Percentiles rank a stretch among this genome's conserved stretches.
phyloP scores from a whole-genome alignment of 2,329 filamentous ascomycete species.

The Calonectria fujianensis region DNA sequence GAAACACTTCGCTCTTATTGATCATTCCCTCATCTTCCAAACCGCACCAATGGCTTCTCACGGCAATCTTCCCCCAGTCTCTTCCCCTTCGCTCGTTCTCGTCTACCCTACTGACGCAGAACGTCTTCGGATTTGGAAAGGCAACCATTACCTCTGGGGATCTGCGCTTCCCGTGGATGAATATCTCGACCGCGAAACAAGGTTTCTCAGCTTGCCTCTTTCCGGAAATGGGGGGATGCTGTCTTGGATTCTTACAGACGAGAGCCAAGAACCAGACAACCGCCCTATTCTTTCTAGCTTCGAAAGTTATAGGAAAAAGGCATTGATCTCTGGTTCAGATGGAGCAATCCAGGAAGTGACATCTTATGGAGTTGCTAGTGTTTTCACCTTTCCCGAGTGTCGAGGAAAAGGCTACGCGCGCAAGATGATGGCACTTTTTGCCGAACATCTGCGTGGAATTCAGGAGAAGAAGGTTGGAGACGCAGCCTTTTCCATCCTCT shows the following conservation, averaged over 20 bases:
- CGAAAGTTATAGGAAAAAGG: conserved; percentile 78
- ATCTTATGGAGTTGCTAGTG: conserved; percentile 85
- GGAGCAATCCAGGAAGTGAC: conserved; percentile 70
- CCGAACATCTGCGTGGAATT: conserved; percentile 59
- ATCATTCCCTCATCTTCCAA: neutral
- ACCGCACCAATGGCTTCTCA: conserved; percentile 44
- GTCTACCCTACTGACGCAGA: conserved; percentile 75
- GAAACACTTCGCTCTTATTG: too few relatives aligned
- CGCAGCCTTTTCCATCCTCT: conserved; percentile 83
- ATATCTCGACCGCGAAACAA: conserved; percentile 77
- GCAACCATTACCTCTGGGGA: conserved; percentile 76
- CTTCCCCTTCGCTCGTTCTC: conserved; percentile 62
- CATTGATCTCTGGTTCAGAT: conserved; percentile 65
- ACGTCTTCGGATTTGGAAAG: conserved; percentile 71
- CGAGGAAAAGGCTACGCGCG: conserved; percentile 85
- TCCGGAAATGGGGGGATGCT: conserved; percentile 75
- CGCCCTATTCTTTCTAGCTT: conserved; percentile 78
- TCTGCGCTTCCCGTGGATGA: conserved; percentile 70
- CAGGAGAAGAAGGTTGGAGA: conserved; percentile 57
- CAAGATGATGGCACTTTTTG: conserved; percentile 83
- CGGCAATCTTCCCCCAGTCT: conserved; percentile 48
- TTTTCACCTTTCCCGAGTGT: conserved; percentile 82
- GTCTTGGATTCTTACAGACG: conserved; percentile 78
- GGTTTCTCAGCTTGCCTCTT: conserved; percentile 75
- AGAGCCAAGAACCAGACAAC: conserved; percentile 58